Percentiles rank a stretch among this genome's conserved stretches.
These are phyloP conservation scores for Camellia lanceoleosa DNA, from an alignment of 148 eudicot species.

Conservation along the genomic window DNA sequence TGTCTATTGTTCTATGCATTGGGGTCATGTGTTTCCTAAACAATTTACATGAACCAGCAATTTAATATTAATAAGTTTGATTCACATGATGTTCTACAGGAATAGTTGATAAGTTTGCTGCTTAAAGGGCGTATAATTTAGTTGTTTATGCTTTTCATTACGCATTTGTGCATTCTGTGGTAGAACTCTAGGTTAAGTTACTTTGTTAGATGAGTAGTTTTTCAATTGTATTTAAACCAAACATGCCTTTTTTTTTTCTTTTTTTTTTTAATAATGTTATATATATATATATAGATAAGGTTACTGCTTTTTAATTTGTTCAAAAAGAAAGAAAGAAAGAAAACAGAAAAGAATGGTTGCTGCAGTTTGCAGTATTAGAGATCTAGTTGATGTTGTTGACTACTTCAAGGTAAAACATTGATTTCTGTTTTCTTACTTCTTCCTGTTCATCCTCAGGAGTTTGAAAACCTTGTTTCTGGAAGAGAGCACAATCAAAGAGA, in stretches of 20 bases:
- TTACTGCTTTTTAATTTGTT: not conserved
- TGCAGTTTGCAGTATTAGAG: not conserved
- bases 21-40: not conserved
- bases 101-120: not conserved
- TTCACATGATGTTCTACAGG: not conserved
- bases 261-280: too few species aligned
- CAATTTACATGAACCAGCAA: not conserved
- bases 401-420: not conserved
- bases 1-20: not conserved
- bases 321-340: not conserved
- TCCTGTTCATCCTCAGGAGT: constrained; percentile 41
- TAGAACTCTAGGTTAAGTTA: too few species aligned
- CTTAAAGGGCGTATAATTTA: not conserved
- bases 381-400: not conserved
- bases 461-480: constrained; percentile 65
- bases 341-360: not conserved
- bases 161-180: not conserved
- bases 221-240: not conserved
- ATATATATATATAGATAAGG: not conserved
- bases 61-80: not conserved
- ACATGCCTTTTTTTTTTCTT: not conserved
- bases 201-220: constrained; percentile 5
- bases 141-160: not conserved
- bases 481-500: constrained; percentile 70
- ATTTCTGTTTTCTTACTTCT: not conserved